Evolutionary conservation across 1,284 basidiomycete genomes (phyloP).

Genomic region (Erythrobasidium hasegawianum): DNA sequence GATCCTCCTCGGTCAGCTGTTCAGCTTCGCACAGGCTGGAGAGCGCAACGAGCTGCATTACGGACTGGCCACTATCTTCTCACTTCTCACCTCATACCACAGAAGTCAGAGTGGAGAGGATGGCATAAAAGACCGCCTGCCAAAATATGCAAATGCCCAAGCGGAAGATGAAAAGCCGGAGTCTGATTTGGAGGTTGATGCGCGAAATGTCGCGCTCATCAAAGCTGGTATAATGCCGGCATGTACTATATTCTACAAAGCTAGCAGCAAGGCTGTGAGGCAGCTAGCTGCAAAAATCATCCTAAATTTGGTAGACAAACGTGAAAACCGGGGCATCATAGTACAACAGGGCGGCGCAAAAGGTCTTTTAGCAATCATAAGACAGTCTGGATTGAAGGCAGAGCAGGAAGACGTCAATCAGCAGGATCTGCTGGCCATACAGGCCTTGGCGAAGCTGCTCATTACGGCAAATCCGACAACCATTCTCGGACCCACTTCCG

Average conservation of each 20-base stretch:
- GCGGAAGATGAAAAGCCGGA: constrained; percentile 48
- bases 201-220: constrained; percentile 59
- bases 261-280: constrained; percentile 50
- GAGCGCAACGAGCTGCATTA: constrained; percentile 59
- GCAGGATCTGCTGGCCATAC: constrained; percentile 65
- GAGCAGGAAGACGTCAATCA: constrained; percentile 35
- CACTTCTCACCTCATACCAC: constrained; percentile 68
- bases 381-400: constrained; percentile 34
- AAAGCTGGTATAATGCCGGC: constrained; percentile 62
- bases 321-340: constrained; percentile 68
- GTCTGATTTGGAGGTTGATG: constrained; percentile 61
- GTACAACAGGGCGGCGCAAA: constrained; percentile 79
- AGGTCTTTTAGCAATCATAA: constrained; percentile 63
- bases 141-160: constrained; percentile 37
- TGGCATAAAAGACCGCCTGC: constrained; percentile 50
- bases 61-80: constrained; percentile 68
- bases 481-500: constrained; percentile 70
- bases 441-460: constrained; percentile 85
- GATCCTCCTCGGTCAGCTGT: constrained; percentile 57
- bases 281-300: constrained; percentile 55
- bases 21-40: constrained; percentile 37
- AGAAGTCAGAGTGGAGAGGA: constrained; percentile 67
- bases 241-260: constrained; percentile 59
- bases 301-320: constrained; percentile 70
- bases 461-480: constrained; percentile 86